These are phyloP conservation scores for Lactarius indigo DNA, from an alignment of 768 basidiomycete species.

Conservation along the genomic window DNA sequence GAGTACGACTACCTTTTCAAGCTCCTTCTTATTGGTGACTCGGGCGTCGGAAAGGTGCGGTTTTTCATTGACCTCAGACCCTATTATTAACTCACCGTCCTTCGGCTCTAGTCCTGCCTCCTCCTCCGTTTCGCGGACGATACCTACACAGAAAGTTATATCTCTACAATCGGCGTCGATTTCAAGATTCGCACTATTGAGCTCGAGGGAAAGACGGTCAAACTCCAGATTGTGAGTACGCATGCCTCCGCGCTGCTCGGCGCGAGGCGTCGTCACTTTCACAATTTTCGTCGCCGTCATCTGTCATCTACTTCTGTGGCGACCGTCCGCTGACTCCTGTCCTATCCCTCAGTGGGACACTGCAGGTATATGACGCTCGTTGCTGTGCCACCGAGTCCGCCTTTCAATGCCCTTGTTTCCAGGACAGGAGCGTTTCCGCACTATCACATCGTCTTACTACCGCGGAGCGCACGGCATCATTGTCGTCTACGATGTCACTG, in stretches of 20 bases:
- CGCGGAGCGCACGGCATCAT: constrained; percentile 98
- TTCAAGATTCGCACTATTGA: constrained; percentile 99
- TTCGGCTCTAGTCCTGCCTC: constrained; percentile 73
- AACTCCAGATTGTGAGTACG: constrained; percentile 89
- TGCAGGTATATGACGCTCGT: constrained; percentile 55
- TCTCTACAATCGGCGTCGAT: constrained; percentile 97
- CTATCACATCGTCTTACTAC: constrained; percentile 99
- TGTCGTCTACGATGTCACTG: constrained; percentile 97
- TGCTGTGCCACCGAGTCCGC: not conserved
- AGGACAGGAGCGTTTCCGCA: constrained; percentile 98
- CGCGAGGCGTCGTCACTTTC: not conserved
- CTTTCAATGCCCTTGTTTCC: constrained; percentile 12
- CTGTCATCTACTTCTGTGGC: not conserved
- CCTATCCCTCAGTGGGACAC: constrained; percentile 82
- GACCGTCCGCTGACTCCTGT: constrained; percentile 22
- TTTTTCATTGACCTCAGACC: constrained; percentile 22
- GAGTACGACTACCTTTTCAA: constrained; percentile 97
- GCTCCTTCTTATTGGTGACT: constrained; percentile 91
- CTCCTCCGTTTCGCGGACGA: constrained; percentile 93
- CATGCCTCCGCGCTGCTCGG: not conserved
- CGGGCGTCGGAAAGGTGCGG: constrained; percentile 88
- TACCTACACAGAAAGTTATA: constrained; percentile 96
- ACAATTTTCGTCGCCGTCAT: not conserved
- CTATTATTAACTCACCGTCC: constrained; percentile 5
- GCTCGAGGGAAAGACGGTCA: constrained; percentile 96